phyloP scores from a whole-genome alignment of 495 filamentous ascomycete species.

The Daldinia bambusicola region DNA sequence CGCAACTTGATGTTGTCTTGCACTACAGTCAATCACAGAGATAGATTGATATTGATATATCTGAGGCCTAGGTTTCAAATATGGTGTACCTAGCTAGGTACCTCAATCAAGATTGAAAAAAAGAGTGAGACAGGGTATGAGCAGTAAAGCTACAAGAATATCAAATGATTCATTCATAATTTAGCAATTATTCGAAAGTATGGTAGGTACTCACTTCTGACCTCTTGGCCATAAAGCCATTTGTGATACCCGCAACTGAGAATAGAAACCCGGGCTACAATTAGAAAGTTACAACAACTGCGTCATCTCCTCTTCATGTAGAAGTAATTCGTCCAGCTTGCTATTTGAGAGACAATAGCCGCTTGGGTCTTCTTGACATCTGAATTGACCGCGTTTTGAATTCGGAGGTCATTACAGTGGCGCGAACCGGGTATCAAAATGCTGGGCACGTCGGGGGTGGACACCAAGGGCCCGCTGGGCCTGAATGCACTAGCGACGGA shows the following conservation, averaged over 20 bases:
- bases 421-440: constrained; percentile 66
- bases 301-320: constrained; percentile 34
- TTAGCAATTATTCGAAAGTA: too few relatives aligned
- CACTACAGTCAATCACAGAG: neutral
- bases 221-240: neutral
- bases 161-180: too few relatives aligned
- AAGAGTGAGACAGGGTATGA: too few relatives aligned
- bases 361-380: constrained; percentile 52
- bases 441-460: constrained; percentile 56
- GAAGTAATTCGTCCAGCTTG: constrained; percentile 62
- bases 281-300: neutral
- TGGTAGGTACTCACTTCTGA: neutral
- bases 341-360: constrained; percentile 58
- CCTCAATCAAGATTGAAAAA: too few relatives aligned
- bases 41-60: neutral
- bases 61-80: too few relatives aligned
- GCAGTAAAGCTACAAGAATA: too few relatives aligned
- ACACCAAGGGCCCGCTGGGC: constrained; percentile 64
- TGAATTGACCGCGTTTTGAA: constrained; percentile 51
- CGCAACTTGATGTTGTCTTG: neutral
- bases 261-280: neutral
- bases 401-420: constrained; percentile 62
- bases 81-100: neutral
- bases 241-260: too few relatives aligned
- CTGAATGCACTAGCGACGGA: constrained; percentile 63